phyloP scores from a whole-genome alignment of 345 rosid species.

The Eucalyptus victrix region DNA sequence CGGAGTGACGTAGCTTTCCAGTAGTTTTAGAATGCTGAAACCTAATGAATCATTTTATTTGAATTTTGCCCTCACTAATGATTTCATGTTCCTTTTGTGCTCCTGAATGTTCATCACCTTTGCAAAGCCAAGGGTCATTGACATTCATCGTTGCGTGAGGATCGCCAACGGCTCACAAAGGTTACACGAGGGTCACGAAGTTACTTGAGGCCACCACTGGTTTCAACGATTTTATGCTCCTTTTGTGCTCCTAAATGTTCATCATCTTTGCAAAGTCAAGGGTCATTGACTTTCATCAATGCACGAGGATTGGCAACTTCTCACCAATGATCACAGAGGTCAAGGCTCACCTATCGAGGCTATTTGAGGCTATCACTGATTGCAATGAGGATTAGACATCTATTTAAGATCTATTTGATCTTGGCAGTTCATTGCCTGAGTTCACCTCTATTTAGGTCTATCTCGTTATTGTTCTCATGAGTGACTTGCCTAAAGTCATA shows the following conservation, averaged over 20 bases:
- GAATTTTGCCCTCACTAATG: no score
- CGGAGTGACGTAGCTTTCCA: no score
- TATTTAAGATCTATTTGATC: rapidly evolving
- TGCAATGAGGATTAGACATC: rapidly evolving
- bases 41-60: no score
- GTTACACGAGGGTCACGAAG: not conserved
- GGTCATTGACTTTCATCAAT: not conserved
- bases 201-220: not conserved
- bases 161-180: rapidly evolving
- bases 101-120: no score
- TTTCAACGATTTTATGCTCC: not conserved
- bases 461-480: not conserved
- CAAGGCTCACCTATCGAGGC: rapidly evolving
- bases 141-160: not conserved
- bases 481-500: not conserved
- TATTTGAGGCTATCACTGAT: not conserved
- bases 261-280: not conserved
- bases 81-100: no score
- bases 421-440: rapidly evolving
- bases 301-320: rapidly evolving
- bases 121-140: not conserved
- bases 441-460: not conserved
- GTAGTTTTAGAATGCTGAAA: no score
- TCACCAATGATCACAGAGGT: not conserved
- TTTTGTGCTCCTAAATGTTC: not conserved